A percentile compares a stretch with the other conserved stretches of the same genome.
phyloP scores from a whole-genome alignment of 495 filamentous ascomycete species.

The Talaromyces adpressus region DNA sequence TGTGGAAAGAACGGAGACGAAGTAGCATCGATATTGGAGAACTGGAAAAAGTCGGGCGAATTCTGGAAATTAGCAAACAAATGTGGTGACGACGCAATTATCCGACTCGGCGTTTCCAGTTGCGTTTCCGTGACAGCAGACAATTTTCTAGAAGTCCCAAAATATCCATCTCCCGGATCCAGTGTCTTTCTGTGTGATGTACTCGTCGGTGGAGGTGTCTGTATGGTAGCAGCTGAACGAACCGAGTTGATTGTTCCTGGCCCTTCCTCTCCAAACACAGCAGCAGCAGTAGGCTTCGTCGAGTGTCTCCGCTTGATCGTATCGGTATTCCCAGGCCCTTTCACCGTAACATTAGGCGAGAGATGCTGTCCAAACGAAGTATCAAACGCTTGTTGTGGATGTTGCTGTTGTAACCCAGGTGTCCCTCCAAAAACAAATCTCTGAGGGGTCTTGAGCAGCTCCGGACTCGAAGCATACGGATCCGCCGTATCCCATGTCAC shows the following conservation, averaged over 20 bases:
- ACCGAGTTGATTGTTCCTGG: constrained; percentile 34
- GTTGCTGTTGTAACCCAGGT: constrained; percentile 42
- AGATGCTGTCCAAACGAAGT: constrained; percentile 48
- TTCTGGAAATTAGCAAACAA: constrained; percentile 51
- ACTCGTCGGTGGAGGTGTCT: constrained; percentile 60
- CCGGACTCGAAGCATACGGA: constrained; percentile 47
- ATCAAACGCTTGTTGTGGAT: constrained; percentile 43
- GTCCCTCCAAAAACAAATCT: constrained; percentile 27
- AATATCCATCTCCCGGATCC: constrained; percentile 16
- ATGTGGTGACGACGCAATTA: constrained; percentile 35
- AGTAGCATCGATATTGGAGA: constrained; percentile 63
- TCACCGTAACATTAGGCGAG: constrained; percentile 41
- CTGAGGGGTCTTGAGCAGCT: constrained; percentile 45
- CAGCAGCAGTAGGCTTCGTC: constrained; percentile 29
- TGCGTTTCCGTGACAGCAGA: constrained; percentile 21
- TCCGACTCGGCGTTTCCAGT: constrained; percentile 36
- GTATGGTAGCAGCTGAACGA: constrained; percentile 50
- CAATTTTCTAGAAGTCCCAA: constrained; percentile 15
- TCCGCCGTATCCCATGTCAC: constrained; percentile 48
- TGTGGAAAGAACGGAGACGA: constrained; percentile 60
- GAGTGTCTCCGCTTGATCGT: constrained; percentile 33
- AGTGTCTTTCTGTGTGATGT: constrained; percentile 42
- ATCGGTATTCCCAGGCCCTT: constrained; percentile 28
- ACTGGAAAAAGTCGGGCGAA: constrained; percentile 61
- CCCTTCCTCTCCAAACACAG: constrained; percentile 22